phyloP scores from a whole-genome alignment of 2,329 filamentous ascomycete genomes.

The Paecilomyces sp. region DNA sequence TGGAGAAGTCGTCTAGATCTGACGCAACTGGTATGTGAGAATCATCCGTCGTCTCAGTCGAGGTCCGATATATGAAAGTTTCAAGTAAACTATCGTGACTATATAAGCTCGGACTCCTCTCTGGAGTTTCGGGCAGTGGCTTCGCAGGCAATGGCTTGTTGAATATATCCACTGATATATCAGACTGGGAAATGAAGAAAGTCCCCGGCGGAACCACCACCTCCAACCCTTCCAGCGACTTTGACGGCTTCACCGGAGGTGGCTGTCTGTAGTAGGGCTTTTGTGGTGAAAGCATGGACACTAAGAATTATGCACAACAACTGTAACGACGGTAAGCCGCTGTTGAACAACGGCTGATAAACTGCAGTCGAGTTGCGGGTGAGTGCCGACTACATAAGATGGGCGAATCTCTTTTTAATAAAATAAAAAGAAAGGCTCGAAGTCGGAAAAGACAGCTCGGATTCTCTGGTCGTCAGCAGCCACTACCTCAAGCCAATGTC shows the following conservation, averaged over 20 bases:
- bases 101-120: conserved; percentile 5
- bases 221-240: conserved; percentile 30
- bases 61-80: conserved; percentile 2
- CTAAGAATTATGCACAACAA: not conserved
- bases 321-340: not conserved
- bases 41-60: not conserved
- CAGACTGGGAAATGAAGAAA: conserved; percentile 12
- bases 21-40: not conserved
- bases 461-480: not conserved
- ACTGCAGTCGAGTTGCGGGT: not conserved
- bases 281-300: conserved; percentile 7
- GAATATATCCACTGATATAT: conserved; percentile 19
- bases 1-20: not conserved
- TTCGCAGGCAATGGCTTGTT: conserved; percentile 12
- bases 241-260: conserved; percentile 26
- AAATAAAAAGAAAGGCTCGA: not conserved
- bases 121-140: conserved; percentile 5
- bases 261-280: conserved; percentile 15
- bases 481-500: not conserved
- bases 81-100: conserved; percentile 5
- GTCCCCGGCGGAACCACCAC: conserved; percentile 23
- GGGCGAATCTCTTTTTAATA: not conserved
- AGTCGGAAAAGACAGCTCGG: not conserved
- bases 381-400: not conserved
- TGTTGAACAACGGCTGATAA: not conserved